Conservation (phyloP, 2,329 filamentous ascomycete genomes). For the Sclerotinia borealis region DNA sequence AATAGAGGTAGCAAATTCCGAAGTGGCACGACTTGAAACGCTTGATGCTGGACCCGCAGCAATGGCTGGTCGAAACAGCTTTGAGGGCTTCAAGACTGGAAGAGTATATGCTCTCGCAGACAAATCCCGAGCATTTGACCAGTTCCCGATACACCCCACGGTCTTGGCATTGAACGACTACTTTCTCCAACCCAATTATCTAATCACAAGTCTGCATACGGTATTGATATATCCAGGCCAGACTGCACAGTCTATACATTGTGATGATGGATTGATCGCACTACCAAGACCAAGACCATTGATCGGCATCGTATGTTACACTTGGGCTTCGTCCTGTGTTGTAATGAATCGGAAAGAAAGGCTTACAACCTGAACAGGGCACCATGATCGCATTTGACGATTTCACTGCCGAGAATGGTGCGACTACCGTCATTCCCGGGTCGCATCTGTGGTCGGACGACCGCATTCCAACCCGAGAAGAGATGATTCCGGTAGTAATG, state of each 20-base stretch:
- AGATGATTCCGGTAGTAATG: conserved; percentile 30
- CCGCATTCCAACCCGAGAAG: conserved; percentile 25
- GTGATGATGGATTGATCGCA: conserved; percentile 31
- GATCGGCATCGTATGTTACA: conserved; percentile 25
- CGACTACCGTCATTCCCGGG: conserved; percentile 29
- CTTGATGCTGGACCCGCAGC: conserved; percentile 28
- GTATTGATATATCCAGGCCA: conserved; percentile 36
- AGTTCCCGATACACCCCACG: conserved; percentile 35
- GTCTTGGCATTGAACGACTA: conserved; percentile 37
- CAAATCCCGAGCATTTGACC: conserved; percentile 37
- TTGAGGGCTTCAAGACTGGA: conserved; percentile 36
- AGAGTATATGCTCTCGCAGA: conserved; percentile 37
- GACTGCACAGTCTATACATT: conserved; percentile 34
- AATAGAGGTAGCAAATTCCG: conserved; percentile 32
- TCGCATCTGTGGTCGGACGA: conserved; percentile 30
- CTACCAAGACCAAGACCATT: conserved; percentile 29
- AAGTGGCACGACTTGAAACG: conserved; percentile 32
- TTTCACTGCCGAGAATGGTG: conserved; percentile 30
- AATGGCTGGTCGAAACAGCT: conserved; percentile 33
- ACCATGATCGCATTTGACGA: conserved; percentile 31
- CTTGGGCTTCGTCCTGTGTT: background rate
- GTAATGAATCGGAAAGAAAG: background rate
- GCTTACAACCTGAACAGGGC: conserved; percentile 20
- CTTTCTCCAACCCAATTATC: conserved; percentile 35
- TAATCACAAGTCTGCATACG: conserved; percentile 35